These are phyloP conservation scores for Ogataea paraovalis DNA, from an alignment of 805 yeast species.

Conservation along the genomic window DNA sequence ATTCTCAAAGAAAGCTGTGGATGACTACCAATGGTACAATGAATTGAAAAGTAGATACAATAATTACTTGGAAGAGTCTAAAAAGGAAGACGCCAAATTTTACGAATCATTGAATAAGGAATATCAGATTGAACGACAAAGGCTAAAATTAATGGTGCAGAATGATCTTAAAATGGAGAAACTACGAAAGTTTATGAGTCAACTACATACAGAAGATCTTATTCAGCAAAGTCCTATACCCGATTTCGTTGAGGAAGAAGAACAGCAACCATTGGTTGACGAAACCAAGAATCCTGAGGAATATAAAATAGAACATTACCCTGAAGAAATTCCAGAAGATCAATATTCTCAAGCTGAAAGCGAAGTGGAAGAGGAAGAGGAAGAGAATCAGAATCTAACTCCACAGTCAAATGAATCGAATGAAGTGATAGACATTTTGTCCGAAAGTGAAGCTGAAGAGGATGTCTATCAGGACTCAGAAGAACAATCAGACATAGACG, in stretches of 20 bases:
- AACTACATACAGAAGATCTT: constrained; percentile 9
- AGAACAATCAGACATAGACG: no score
- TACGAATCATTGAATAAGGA: constrained; percentile 35
- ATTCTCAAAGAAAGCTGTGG: constrained; percentile 2
- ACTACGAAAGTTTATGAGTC: constrained; percentile 10
- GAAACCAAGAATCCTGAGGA: constrained; percentile 2
- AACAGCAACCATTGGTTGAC: constrained; percentile 14
- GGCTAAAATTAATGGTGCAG: constrained; percentile 10
- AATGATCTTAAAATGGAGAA: constrained; percentile 20
- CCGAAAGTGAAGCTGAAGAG: constrained; percentile 9
- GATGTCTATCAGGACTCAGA: constrained; percentile 5
- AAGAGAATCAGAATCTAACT: no score
- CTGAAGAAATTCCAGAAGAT: constrained; percentile 11
- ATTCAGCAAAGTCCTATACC: background rate
- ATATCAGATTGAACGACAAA: constrained; percentile 19
- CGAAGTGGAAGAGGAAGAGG: background rate
- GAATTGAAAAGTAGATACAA: constrained; percentile 32
- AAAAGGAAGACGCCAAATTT: constrained; percentile 34
- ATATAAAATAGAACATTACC: constrained; percentile 1
- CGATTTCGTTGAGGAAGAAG: constrained; percentile 16
- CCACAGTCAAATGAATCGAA: background rate
- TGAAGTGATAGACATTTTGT: constrained; percentile 4
- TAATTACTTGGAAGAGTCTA: constrained; percentile 28
- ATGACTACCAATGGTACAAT: constrained; percentile 32
- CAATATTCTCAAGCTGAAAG: constrained; percentile 1